Evolutionary conservation across 2,329 filamentous ascomycete genomes (phyloP).

Genomic region (Penicillium italicum): DNA sequence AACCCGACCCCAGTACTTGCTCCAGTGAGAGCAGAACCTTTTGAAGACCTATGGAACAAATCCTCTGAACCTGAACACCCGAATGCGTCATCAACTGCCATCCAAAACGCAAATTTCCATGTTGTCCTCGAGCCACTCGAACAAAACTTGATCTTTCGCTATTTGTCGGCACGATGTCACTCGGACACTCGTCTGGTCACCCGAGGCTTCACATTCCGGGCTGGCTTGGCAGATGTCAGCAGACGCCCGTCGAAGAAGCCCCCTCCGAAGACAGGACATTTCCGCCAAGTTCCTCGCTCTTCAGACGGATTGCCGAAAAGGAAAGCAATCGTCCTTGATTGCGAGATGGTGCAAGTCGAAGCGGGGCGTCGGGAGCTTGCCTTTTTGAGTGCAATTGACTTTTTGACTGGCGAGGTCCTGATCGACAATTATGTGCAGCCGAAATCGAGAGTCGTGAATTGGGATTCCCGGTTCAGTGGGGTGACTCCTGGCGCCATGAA

Average conservation of each 20-base stretch:
- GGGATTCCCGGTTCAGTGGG: constrained; percentile 42
- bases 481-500: constrained; percentile 33
- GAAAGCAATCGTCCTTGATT: constrained; percentile 46
- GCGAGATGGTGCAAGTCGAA: constrained; percentile 47
- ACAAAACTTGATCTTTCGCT: constrained; percentile 6
- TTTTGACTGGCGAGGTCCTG: constrained; percentile 47
- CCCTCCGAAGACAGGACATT: neutral
- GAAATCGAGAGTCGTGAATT: constrained; percentile 31
- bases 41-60: neutral
- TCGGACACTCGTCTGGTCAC: constrained; percentile 3
- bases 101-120: neutral
- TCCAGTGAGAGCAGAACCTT: neutral
- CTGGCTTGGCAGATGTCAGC: neutral
- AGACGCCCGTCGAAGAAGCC: constrained; percentile 2
- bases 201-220: neutral
- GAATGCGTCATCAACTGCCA: neutral
- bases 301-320: neutral
- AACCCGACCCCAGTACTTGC: neutral
- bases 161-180: constrained; percentile 5
- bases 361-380: constrained; percentile 33
- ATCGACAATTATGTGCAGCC: constrained; percentile 46
- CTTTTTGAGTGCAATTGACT: constrained; percentile 44
- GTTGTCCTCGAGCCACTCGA: neutral
- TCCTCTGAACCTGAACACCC: neutral
- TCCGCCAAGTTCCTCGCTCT: constrained; percentile 1